These are phyloP conservation scores for Pulveroboletus sp. DNA, from an alignment of 768 basidiomycete genomes.

Conservation along the genomic window DNA sequence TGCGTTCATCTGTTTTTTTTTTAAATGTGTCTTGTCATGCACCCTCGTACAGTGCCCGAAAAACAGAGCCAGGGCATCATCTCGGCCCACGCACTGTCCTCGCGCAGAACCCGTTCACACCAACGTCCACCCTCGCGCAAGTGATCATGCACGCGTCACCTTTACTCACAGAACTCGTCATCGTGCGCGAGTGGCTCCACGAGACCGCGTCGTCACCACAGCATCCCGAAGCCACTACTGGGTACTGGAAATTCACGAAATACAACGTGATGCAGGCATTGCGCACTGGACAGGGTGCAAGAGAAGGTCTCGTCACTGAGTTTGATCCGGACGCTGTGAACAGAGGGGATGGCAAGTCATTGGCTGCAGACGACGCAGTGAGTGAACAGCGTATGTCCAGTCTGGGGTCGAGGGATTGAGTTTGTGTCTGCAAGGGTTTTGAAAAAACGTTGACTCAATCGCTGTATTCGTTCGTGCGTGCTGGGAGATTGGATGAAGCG, in stretches of 20 bases:
- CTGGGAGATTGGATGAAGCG: conserved; percentile 82
- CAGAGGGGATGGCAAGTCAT: conserved; percentile 48
- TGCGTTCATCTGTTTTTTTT: conserved; percentile 34
- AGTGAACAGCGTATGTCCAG: conserved; percentile 20
- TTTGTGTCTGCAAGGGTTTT: conserved; percentile 49
- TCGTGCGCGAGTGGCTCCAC: conserved; percentile 86
- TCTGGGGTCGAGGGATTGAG: neutral
- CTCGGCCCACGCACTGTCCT: conserved; percentile 55
- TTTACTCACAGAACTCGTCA: conserved; percentile 68
- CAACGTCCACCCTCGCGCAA: conserved; percentile 70
- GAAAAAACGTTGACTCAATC: conserved; percentile 76
- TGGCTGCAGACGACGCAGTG: conserved; percentile 79
- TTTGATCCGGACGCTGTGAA: conserved; percentile 82
- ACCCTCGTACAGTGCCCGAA: conserved; percentile 50
- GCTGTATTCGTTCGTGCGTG: conserved; percentile 76
- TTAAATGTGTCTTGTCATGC: neutral
- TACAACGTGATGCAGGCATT: conserved; percentile 63
- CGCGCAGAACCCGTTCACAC: conserved; percentile 74
- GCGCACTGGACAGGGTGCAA: conserved; percentile 42
- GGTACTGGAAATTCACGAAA: conserved; percentile 83
- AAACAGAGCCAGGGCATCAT: conserved; percentile 47
- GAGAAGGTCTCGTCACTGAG: conserved; percentile 52
- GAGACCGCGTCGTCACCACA: conserved; percentile 61
- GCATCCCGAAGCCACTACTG: conserved; percentile 68
- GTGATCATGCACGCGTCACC: conserved; percentile 64